Evolutionary conservation across 1,284 basidiomycete species (phyloP), one percentile per base, ranked within the genome.

Genomic region (Polyporus tsugae): DNA sequence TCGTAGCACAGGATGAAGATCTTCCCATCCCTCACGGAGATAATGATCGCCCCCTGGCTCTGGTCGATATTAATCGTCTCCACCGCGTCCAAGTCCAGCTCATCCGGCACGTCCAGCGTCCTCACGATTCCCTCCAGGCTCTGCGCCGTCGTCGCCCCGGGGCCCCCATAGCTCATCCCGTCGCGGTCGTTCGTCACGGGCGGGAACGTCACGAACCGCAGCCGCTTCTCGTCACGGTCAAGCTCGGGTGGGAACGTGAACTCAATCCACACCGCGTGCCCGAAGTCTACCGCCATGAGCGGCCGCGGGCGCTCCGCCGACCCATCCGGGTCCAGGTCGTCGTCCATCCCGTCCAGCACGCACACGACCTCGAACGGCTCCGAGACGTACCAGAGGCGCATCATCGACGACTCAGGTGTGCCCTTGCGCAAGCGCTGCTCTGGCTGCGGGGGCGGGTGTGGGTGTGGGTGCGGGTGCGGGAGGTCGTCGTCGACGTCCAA

Each of bases 31-130:
- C 82, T 85, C 68, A 90, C 87, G 25, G 87, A 89, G 66, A 92
- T 78, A 66, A 92, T 91, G 61, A 92, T 84, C n/a, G 89, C 87
- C 0, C 91, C 91, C 75, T 92, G 91, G 55, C 84, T 86, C 81
- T 92, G 91, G 76, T 92, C 91, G 62, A 92, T 88, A 75, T 91
- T 92, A 72, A 92, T 89, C 72, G 90, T 92, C 80, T 92, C 91
- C 38, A 92, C 89, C 55, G 76, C 77, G 63, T 88, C 84, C 70
- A 92, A 76, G 73, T 91, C 86, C 65, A 92, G 78, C 71, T 90
- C 91, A 0, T 83, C 82, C 2, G 91, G 91, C 7, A 88, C 84
- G 70, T 87, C 86, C 39, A 92, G 79, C 64, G 89, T 92, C 68
- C 84, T 79, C 62, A 90, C 89, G 55, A 81, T 80, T 1, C 87